A percentile compares a stretch with the other conserved stretches of the same genome.
These are phyloP conservation scores for Colletotrichum sansevieriae DNA, from an alignment of 2,329 filamentous ascomycete genomes.

Conservation along the genomic window DNA sequence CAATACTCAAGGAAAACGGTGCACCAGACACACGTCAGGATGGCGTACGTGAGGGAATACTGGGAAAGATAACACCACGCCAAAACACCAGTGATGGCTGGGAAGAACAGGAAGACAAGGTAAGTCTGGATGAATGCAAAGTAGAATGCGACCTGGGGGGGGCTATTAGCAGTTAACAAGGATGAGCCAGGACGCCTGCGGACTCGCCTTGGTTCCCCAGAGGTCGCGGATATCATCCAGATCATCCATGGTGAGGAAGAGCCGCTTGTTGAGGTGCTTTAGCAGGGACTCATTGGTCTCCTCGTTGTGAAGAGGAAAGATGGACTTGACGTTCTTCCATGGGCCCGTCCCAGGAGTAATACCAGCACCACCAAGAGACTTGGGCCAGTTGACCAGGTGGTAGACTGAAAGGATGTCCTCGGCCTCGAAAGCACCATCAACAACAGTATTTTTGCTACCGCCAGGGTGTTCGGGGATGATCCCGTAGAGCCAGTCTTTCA, in stretches of 20 bases:
- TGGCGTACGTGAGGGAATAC: conserved; percentile 78
- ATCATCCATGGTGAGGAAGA: conserved; percentile 63
- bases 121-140: conserved; percentile 87
- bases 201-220: conserved; percentile 68
- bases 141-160: conserved; percentile 75
- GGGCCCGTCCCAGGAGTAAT: conserved; percentile 69
- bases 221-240: conserved; percentile 72
- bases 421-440: conserved; percentile 67
- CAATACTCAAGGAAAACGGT: conserved; percentile 83
- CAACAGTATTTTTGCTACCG: conserved; percentile 64
- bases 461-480: conserved; percentile 74
- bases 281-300: conserved; percentile 68
- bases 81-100: conserved; percentile 75
- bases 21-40: conserved; percentile 77
- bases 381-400: conserved; percentile 72
- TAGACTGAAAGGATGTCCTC: conserved; percentile 80
- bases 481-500: conserved; percentile 82
- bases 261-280: conserved; percentile 65
- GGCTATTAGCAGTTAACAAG: conserved; percentile 44
- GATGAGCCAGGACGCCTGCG: no score
- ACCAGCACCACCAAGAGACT: conserved; percentile 71
- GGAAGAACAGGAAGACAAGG: conserved; percentile 77
- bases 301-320: conserved; percentile 74
- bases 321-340: conserved; percentile 71
- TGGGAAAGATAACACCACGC: conserved; percentile 77